A percentile compares a stretch with the other conserved stretches of the same genome.
Evolutionary conservation across 805 yeast genomes (phyloP).

Genomic region (Schwanniomyces pseudopolymorphus): DNA sequence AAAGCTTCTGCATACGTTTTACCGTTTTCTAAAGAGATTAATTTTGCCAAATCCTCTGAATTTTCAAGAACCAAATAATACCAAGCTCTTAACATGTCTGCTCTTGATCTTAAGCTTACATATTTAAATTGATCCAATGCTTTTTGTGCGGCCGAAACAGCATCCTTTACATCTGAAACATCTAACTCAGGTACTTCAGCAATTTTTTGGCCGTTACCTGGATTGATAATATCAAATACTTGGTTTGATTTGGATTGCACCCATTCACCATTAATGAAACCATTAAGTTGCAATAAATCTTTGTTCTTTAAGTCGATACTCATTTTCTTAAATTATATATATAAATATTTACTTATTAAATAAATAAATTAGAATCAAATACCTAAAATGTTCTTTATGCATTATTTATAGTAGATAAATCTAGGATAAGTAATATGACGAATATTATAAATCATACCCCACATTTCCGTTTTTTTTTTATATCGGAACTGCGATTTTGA

Average conservation of each 20-base stretch:
- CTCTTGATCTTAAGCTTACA: slow-evolving; percentile 49
- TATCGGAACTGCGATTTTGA: no score
- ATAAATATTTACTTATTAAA: neutral
- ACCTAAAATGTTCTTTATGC: neutral
- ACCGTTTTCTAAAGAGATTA: slow-evolving; percentile 62
- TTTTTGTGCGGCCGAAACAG: slow-evolving; percentile 51
- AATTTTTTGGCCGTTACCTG: slow-evolving; percentile 54
- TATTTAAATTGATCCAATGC: slow-evolving; percentile 46
- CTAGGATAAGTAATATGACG: no score
- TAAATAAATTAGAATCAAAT: neutral
- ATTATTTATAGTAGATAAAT: no score
- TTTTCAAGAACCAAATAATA: slow-evolving; percentile 48
- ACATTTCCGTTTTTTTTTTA: no score
- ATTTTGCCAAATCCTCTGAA: slow-evolving; percentile 49
- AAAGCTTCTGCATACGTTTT: slow-evolving; percentile 52
- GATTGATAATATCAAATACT: slow-evolving; percentile 46
- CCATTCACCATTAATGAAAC: slow-evolving; percentile 54
- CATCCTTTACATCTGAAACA: slow-evolving; percentile 51
- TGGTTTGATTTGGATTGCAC: slow-evolving; percentile 34
- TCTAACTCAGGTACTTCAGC: slow-evolving; percentile 52
- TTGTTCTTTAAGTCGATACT: neutral
- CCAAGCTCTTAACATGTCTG: slow-evolving; percentile 47
- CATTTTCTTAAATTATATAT: neutral
- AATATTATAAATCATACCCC: no score
- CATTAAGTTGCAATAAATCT: slow-evolving; percentile 54